phyloP scores from a whole-genome alignment of 192 early-diverging fungal species.

The Gamsiella multidivaricata region DNA sequence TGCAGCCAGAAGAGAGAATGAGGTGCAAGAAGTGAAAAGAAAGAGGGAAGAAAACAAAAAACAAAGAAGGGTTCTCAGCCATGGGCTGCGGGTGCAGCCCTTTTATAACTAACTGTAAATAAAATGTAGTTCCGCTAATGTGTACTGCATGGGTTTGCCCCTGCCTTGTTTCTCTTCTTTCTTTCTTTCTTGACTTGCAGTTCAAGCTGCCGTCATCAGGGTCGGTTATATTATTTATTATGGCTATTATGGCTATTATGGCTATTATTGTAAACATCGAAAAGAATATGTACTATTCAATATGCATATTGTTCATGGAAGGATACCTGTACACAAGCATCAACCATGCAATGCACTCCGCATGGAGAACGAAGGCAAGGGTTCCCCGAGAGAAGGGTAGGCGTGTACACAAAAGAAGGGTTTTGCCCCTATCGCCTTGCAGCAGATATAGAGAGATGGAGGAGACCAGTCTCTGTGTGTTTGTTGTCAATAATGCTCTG shows the following conservation, averaged over 20 bases:
- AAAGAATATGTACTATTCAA: no score
- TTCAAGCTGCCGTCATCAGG: background rate
- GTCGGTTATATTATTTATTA: background rate
- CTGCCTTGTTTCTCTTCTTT: background rate
- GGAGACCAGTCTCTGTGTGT: no score
- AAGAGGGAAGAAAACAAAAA: background rate
- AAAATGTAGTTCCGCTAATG: no score
- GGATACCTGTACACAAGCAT: no score
- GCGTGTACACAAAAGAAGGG: background rate
- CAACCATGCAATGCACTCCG: no score
- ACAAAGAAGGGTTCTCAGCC: no score
- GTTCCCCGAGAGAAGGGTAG: background rate
- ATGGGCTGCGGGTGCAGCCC: no score
- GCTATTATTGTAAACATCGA: background rate
- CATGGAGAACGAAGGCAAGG: background rate
- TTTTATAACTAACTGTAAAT: no score
- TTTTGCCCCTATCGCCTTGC: background rate
- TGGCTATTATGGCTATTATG: background rate
- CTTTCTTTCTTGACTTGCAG: background rate
- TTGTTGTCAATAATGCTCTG: no score
- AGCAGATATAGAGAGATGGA: background rate
- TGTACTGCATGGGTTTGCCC: no score
- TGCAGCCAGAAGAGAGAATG: no score
- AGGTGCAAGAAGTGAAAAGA: background rate
- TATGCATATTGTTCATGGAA: no score